phyloP scores from a whole-genome alignment of 129 eudicot species.

The Ambrosia trifida region DNA sequence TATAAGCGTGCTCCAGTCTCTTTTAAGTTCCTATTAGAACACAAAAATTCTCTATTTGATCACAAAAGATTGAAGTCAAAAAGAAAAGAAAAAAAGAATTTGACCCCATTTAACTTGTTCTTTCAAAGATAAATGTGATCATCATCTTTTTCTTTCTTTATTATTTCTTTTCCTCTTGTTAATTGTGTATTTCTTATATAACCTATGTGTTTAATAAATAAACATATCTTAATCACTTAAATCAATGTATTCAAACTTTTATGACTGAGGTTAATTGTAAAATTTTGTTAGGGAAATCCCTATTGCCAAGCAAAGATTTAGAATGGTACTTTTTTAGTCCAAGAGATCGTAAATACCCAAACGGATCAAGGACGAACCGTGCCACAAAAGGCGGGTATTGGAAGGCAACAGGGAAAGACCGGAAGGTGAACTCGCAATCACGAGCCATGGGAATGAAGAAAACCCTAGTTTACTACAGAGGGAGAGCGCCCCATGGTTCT shows the following conservation, averaged over 20 bases:
- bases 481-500: constrained; percentile 53
- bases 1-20: constrained; percentile 34
- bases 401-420: constrained; percentile 56
- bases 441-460: constrained; percentile 57
- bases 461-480: constrained; percentile 52
- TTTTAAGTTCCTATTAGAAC: constrained; percentile 33
- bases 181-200: constrained; percentile 1
- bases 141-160: constrained; percentile 33
- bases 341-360: constrained; percentile 56
- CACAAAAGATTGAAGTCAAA: constrained; percentile 39
- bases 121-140: constrained; percentile 30
- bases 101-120: constrained; percentile 38
- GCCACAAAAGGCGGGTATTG: constrained; percentile 54
- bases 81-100: constrained; percentile 29
- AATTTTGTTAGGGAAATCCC: constrained; percentile 39
- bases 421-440: constrained; percentile 41
- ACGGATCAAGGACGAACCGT: constrained; percentile 58
- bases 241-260: not conserved
- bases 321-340: constrained; percentile 66
- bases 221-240: constrained; percentile 3
- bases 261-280: not conserved
- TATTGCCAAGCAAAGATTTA: constrained; percentile 50
- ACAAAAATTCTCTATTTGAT: constrained; percentile 25
- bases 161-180: constrained; percentile 14
- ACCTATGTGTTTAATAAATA: not conserved